Base-by-base conservation (phyloP, 257 asterid species). In the Solanum dulcamara region DNA sequence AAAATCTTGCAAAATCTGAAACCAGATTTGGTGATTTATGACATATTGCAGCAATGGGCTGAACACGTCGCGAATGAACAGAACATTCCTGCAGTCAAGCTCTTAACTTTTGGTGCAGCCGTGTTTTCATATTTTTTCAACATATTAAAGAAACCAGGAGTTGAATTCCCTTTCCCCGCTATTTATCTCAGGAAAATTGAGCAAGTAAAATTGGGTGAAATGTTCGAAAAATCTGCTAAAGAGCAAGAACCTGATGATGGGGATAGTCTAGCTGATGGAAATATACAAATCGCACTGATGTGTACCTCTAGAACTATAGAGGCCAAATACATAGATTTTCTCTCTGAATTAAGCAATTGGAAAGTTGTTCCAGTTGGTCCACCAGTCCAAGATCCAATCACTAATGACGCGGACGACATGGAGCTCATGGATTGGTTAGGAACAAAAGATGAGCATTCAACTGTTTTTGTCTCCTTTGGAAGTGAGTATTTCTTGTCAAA, bases 1-100 rank as follows among this genome's bases (percentile, higher is more conserved):
- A 37, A 85, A 57, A 37, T 91, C 6, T 22, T 92, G 2, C 7
- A 74, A 10, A 18, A 81, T n/a, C 84, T 88, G 17, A 81, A 84
- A 37, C 96, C 96, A 3, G 89, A 93, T 37, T 37, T 91, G 72
- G 55, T 92, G 0, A 83, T 92, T 0, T 87, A 92, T 26, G 96
- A 93, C 59, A 26, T 89, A 5, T 0, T 87, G 2, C 86, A 71
- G n/a, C n/a, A n/a, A n/a, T n/a, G n/a, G n/a, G n/a, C n/a, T n/a
- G n/a, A n/a, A n/a, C n/a, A n/a, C n/a, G 66, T 87, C 4, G 89
- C 91, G 2, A 15, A 84, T 1, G 24, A 5, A 20, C 82, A 50
- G 26, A 42, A 74, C 7, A 85, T 92, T 35, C 91, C 92, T 0
- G 81, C 90, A 0, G 88, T 86, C 7, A 18, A 80, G 22, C 88